phyloP scores from a whole-genome alignment of 2,329 filamentous ascomycete species.

The Curvularia lunata region DNA sequence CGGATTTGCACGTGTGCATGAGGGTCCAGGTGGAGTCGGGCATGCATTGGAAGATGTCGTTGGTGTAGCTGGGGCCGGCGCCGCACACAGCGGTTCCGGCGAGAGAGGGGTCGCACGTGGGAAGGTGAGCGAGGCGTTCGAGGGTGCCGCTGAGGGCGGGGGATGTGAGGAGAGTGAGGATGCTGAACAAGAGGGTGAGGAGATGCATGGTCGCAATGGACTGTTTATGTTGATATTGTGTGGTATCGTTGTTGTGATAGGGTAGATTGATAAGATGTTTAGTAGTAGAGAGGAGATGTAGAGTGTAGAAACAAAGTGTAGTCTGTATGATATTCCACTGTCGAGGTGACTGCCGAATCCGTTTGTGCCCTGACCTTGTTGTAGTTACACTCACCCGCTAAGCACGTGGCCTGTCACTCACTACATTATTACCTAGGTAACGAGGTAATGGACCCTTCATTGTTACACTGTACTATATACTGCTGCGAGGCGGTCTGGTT shows the following conservation, averaged over 20 bases:
- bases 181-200: not conserved
- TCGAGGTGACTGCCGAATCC: not conserved
- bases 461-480: not conserved
- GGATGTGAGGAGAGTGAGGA: too few relatives aligned
- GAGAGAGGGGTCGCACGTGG: not conserved
- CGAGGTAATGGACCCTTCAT: not conserved
- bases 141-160: not conserved
- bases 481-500: not conserved
- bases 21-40: not conserved
- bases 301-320: not conserved
- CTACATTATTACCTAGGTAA: not conserved
- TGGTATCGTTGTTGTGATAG: not conserved
- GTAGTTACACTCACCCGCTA: not conserved
- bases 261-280: not conserved
- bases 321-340: not conserved
- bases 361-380: not conserved
- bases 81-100: not conserved
- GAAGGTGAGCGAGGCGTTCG: not conserved
- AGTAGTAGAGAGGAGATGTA: not conserved
- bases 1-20: not conserved
- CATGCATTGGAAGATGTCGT: slow-evolving; percentile 1
- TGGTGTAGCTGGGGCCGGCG: not conserved
- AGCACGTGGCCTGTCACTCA: not conserved
- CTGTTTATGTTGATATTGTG: not conserved
- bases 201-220: not conserved